Evolutionary conservation across 1,284 basidiomycete species (phyloP), one percentile per base, ranked within the genome.

Genomic region (Pholiota adiposa): DNA sequence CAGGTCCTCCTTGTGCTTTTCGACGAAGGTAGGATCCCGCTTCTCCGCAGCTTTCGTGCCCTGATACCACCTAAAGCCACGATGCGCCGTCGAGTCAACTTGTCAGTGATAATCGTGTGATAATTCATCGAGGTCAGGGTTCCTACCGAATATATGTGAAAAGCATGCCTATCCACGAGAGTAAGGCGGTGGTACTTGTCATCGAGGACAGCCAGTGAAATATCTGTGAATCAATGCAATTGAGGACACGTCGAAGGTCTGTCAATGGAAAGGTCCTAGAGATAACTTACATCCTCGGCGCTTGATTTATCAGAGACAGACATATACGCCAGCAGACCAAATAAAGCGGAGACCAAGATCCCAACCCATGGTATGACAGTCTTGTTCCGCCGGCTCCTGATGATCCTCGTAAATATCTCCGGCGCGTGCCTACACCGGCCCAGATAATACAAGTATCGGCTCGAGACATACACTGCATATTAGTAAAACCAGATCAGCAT

Each of bases 141-240:
- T 52, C 34, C 14, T 54, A 64, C 65, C 63, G 56, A 41, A 61
- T 54, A 53, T 62, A 63, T 29, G 63, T 65, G 59, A 62, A 59
- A 50, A 66, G 59, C 65, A 64, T 62, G 51, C 53, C 60, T 54
- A 63, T 62, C 64, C 64, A 63, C 33, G 62, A 61, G 43, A 63
- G 56, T 53, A 63, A 60, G 48, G 60, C 62, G 44, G 60, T 60
- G 16, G 62, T 61, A 34, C 52, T 64, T 36, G 49, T 62, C 59
- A 66, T 53, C 14, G 65, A 64, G 29, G 63, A 65, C 29, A 66
- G 55, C 65, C 63, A 65, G 51, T 65, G 63, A 51, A 66, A 66
- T 41, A 62, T 54, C 63, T 66, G 14, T 25, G 27, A 54, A 25
- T 51, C 19, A 33, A 38, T 40, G 21, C 27, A 19, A 27, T 36